phyloP scores from a whole-genome alignment of 2,329 filamentous ascomycete species.

The Pseudocercospora crystallina region DNA sequence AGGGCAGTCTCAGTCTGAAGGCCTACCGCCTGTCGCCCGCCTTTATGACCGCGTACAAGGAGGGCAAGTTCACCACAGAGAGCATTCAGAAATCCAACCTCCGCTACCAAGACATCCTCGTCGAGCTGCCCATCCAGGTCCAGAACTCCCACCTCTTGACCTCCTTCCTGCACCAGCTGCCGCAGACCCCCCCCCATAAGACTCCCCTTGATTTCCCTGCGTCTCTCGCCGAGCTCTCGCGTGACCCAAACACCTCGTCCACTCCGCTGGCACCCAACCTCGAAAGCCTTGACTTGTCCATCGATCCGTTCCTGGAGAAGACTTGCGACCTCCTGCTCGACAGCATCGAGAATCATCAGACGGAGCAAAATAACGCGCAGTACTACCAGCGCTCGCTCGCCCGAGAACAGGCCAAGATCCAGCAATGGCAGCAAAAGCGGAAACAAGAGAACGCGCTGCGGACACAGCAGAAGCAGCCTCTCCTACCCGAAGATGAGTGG shows the following conservation, averaged over 20 bases:
- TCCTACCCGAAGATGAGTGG: constrained; percentile 96
- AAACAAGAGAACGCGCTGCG: constrained; percentile 92
- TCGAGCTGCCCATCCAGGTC: constrained; percentile 83
- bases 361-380: constrained; percentile 98
- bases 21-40: constrained; percentile 85
- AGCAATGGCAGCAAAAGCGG: constrained; percentile 93
- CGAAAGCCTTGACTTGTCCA: constrained; percentile 85
- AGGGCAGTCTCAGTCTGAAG: constrained; percentile 83
- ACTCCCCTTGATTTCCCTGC: constrained; percentile 70
- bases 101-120: constrained; percentile 87
- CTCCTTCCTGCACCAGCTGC: constrained; percentile 90
- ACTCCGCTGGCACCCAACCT: constrained; percentile 80
- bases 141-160: constrained; percentile 98
- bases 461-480: constrained; percentile 79
- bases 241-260: constrained; percentile 58
- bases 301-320: constrained; percentile 98
- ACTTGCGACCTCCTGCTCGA: constrained; percentile 95
- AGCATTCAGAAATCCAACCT: constrained; percentile 93
- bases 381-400: constrained; percentile 92
- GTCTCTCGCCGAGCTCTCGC: constrained; percentile 74
- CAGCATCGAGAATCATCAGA: constrained; percentile 96
- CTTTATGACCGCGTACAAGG: constrained; percentile 91
- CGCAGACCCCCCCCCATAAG: constrained; percentile 60
- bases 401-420: constrained; percentile 94
- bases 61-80: constrained; percentile 96